Base-by-base conservation (phyloP, 345 rosid genomes). In the Eucalyptus regnans region DNA sequence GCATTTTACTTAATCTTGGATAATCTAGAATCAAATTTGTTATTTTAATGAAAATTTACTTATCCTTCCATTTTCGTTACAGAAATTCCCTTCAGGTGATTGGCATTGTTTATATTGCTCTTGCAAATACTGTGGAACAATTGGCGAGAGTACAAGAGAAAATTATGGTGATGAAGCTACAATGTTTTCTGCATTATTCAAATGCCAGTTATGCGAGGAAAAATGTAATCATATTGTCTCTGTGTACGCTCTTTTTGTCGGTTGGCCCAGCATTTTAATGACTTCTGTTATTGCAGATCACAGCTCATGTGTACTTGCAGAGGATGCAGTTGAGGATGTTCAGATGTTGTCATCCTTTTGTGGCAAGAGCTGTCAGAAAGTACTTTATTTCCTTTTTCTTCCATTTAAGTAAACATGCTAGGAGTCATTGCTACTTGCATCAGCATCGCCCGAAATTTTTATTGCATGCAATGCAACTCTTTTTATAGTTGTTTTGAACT, bases 41-140 rank as follows among this genome's bases (percentile, higher is more conserved):
- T 58, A 41, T 22, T 37, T 81, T 41, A 41, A 76, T 18, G 48
- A 41, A 79, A 23, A 37, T 84, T 41, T 41, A 44, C 76, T 71
- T 88, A 43, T 86, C 37, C 58, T 90, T 84, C 89, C 31, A n/a
- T 90, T 71, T 44, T 83, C 50, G 87, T 86, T 90, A 92, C 97
- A 98, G 99, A 93, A 90, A 87, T 94, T 96, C 88, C 99, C 99
- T 88, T 93, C 95, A 56, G 99, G 98, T 66, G 92, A 93, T 86
- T 98, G 99, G 99, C 94, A 94, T 90, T 98, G 99, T 93, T 89
- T 94, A 89, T 93, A 93, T 92, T 98, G 99, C 93, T 92, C 95
- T 43, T 98, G 99, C 93, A 97, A 97, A 95, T 95, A 92, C 91
- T 97, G 99, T 89, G 94, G 96, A 88, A 89, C 86, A 88, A 90